A percentile compares a stretch with the other conserved stretches of the same genome.
phyloP scores from a whole-genome alignment of 2,329 filamentous ascomycete species.

The Trichoderma semiorbis region DNA sequence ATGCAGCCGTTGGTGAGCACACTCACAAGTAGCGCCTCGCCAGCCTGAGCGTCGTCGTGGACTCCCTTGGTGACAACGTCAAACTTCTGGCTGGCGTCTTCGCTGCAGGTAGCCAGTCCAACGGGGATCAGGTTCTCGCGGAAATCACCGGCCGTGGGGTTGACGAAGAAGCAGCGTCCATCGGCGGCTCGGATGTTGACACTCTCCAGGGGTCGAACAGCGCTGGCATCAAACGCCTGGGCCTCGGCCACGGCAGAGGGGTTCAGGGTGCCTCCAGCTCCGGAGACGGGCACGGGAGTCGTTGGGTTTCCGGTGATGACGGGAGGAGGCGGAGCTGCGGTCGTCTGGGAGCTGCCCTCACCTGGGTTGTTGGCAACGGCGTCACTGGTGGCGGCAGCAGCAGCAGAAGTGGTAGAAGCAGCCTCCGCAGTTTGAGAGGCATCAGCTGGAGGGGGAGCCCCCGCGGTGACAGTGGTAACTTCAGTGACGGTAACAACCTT shows the following conservation, averaged over 20 bases:
- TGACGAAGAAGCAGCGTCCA: slow-evolving; percentile 50
- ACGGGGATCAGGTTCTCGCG: slow-evolving; percentile 52
- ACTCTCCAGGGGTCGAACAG: slow-evolving; percentile 43
- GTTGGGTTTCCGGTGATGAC: slow-evolving; percentile 35
- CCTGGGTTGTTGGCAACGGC: background rate
- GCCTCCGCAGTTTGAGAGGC: background rate
- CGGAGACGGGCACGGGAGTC: slow-evolving; percentile 44
- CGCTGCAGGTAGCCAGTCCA: slow-evolving; percentile 42
- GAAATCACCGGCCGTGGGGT: slow-evolving; percentile 52
- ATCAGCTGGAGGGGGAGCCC: background rate
- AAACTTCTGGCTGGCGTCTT: slow-evolving; percentile 46
- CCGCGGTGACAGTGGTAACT: background rate
- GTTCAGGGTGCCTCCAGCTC: slow-evolving; percentile 47
- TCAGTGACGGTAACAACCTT: background rate
- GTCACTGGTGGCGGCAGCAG: background rate
- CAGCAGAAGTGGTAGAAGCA: background rate
- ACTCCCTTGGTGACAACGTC: slow-evolving; percentile 48
- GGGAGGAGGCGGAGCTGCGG: background rate
- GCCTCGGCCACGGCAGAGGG: slow-evolving; percentile 49
- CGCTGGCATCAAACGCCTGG: slow-evolving; percentile 45
- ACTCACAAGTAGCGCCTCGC: slow-evolving; percentile 46
- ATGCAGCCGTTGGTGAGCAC: slow-evolving; percentile 50
- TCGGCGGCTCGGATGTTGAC: slow-evolving; percentile 46
- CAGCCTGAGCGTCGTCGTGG: slow-evolving; percentile 44
- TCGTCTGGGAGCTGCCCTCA: background rate